phyloP scores from a whole-genome alignment of 768 basidiomycete species.

The Strobilomyces confusus region DNA sequence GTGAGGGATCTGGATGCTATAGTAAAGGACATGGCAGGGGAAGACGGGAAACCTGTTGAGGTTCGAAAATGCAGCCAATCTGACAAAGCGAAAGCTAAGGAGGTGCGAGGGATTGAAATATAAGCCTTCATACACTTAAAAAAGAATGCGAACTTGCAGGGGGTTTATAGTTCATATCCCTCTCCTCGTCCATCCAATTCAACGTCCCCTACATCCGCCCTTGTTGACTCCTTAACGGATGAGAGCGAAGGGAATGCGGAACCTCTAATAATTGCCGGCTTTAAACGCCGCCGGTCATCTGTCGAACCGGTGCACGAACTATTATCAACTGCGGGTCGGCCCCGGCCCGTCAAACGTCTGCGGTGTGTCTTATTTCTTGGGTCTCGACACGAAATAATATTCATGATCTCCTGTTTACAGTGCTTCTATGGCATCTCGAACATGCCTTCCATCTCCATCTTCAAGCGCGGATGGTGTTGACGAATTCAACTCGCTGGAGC shows the following conservation, averaged over 20 bases:
- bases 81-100: neutral
- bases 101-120: constrained; percentile 2
- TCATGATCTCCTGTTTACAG: neutral
- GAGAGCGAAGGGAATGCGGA: constrained; percentile 18
- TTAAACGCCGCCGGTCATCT: constrained; percentile 18
- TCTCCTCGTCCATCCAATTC: constrained; percentile 12
- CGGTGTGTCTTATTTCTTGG: constrained; percentile 11
- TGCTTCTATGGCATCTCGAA: neutral
- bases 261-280: constrained; percentile 15
- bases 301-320: neutral
- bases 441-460: constrained; percentile 13
- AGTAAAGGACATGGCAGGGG: constrained; percentile 28
- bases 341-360: constrained; percentile 20
- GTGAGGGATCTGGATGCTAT: constrained; percentile 26
- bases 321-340: neutral
- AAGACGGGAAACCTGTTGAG: neutral
- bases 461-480: constrained; percentile 6
- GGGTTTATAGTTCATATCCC: constrained; percentile 6
- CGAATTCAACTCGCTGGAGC: neutral
- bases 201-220: constrained; percentile 8
- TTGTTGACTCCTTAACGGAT: constrained; percentile 4
- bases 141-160: neutral
- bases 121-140: neutral
- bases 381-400: rapidly evolving
- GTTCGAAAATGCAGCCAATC: neutral